These are phyloP conservation scores for Alternaria solani DNA, from an alignment of 2,329 filamentous ascomycete genomes.

Conservation along the genomic window DNA sequence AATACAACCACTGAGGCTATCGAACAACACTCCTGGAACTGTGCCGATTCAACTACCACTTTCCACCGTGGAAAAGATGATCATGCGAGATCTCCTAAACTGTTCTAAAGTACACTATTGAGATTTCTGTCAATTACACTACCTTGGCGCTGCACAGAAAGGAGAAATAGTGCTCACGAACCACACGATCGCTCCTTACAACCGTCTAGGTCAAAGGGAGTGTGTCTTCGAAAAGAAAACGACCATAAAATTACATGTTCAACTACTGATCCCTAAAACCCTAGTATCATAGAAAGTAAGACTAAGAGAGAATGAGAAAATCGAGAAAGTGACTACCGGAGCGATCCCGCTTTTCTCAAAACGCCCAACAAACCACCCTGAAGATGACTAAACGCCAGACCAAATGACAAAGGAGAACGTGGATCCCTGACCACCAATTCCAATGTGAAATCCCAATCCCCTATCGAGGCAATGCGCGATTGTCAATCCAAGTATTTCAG, in stretches of 20 bases:
- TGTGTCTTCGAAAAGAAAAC: background rate
- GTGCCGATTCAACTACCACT: too few species aligned
- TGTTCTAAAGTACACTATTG: too few species aligned
- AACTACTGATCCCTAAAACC: background rate
- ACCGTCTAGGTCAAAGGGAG: too few species aligned
- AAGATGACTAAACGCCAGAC: background rate
- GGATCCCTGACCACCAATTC: background rate
- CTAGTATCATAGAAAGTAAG: background rate
- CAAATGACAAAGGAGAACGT: constrained; percentile 1
- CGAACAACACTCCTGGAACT: too few species aligned
- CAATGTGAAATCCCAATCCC: background rate
- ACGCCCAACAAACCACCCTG: background rate
- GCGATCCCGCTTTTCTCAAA: constrained; percentile 15
- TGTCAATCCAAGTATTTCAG: constrained; percentile 1
- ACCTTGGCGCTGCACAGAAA: too few species aligned
- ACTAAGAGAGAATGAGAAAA: background rate
- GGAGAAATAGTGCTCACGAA: too few species aligned
- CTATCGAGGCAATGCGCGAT: background rate
- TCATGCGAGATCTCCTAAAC: too few species aligned
- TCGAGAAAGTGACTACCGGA: constrained; percentile 14
- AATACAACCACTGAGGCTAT: too few species aligned
- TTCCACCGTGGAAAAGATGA: too few species aligned
- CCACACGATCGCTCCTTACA: too few species aligned
- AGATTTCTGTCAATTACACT: too few species aligned
- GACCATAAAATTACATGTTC: constrained; percentile 2